These are phyloP conservation scores for Ailanthus altissimus DNA, from an alignment of 345 rosid genomes.

Conservation along the genomic window DNA sequence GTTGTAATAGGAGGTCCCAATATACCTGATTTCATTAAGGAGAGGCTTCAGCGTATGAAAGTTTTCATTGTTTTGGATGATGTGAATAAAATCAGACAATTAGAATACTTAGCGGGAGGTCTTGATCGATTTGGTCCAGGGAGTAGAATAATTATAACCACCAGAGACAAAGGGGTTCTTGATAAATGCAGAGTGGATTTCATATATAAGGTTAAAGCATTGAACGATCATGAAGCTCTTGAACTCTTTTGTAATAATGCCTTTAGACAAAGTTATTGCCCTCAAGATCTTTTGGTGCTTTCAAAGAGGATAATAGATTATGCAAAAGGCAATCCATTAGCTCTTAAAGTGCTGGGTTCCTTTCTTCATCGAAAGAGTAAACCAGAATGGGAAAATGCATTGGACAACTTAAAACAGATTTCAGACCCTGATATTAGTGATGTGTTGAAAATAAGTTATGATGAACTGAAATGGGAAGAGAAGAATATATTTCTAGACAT, in stretches of 20 bases:
- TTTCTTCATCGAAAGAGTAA: not conserved
- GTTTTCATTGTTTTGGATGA: conserved; percentile 32
- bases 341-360: conserved; percentile 13
- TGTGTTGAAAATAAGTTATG: conserved; percentile 16
- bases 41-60: conserved; percentile 21
- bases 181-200: not conserved
- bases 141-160: conserved; percentile 19
- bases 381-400: not conserved
- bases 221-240: not conserved
- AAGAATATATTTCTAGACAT: conserved; percentile 44
- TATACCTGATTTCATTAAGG: not conserved
- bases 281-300: not conserved
- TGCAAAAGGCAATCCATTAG: conserved; percentile 15
- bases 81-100: conserved; percentile 31
- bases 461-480: not conserved
- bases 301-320: not conserved
- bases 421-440: not conserved
- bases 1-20: not conserved
- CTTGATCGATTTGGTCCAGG: conserved; percentile 10
- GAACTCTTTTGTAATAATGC: not conserved
- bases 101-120: conserved; percentile 14
- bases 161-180: conserved; percentile 6
- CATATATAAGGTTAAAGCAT: not conserved
- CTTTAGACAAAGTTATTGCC: not conserved
- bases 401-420: not conserved